Conservation (phyloP, 768 basidiomycete genomes). For the Russula lepida region DNA sequence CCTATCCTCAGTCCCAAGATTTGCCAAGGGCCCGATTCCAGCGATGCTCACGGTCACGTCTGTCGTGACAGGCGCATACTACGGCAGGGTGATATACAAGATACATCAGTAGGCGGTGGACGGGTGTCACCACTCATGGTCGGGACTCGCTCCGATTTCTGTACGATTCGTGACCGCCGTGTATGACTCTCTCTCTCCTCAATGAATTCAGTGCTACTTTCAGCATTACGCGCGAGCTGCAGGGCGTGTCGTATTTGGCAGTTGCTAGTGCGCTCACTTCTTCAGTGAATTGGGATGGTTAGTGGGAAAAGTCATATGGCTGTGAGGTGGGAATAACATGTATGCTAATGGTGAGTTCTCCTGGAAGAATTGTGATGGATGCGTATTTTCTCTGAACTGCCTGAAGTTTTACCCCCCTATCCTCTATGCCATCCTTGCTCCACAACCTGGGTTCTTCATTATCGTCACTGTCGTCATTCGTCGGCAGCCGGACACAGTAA, state of each 20-base stretch:
- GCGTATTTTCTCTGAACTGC: too few species aligned
- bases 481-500: too few species aligned
- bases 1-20: slow-evolving; percentile 61
- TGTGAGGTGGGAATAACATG: too few species aligned
- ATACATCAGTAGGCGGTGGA: slow-evolving; percentile 4
- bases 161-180: neutral
- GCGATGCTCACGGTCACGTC: slow-evolving; percentile 50
- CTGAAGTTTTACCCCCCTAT: too few species aligned
- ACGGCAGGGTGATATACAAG: slow-evolving; percentile 32
- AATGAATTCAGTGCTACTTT: neutral
- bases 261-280: neutral
- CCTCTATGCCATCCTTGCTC: too few species aligned
- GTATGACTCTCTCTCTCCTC: neutral
- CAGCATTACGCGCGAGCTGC: neutral
- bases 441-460: too few species aligned
- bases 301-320: too few species aligned
- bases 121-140: neutral
- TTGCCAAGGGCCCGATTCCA: slow-evolving; percentile 64
- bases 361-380: too few species aligned
- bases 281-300: too few species aligned
- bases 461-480: too few species aligned
- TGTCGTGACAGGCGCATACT: slow-evolving; percentile 52
- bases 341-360: too few species aligned
- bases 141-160: neutral
- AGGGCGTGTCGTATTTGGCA: neutral